Percentiles rank a stretch among this genome's conserved stretches.
These are phyloP conservation scores for Suhomyces yuchorum DNA, from an alignment of 1,139 yeast species.

Conservation along the genomic window DNA sequence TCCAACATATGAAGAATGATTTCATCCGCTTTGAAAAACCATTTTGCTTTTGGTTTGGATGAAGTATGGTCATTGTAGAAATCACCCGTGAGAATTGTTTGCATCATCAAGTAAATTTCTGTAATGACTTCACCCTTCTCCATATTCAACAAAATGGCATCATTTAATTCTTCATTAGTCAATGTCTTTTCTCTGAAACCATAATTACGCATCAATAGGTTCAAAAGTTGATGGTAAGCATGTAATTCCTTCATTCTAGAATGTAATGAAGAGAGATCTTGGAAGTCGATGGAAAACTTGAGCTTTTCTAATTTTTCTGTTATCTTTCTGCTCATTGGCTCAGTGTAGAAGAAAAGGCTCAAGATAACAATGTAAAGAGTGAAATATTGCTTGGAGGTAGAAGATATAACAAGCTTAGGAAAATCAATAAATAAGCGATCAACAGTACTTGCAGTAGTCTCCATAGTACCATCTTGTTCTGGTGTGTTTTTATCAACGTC, in stretches of 20 bases:
- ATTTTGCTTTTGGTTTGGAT: slow-evolving; percentile 37
- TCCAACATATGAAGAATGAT: slow-evolving; percentile 47
- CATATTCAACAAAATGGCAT: slow-evolving; percentile 31
- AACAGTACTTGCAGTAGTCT: slow-evolving; percentile 2
- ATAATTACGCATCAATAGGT: slow-evolving; percentile 34
- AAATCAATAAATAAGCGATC: slow-evolving; percentile 39
- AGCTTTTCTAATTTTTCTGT: slow-evolving; percentile 42
- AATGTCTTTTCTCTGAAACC: slow-evolving; percentile 38
- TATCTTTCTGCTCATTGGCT: slow-evolving; percentile 42
- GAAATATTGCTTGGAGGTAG: slow-evolving; percentile 48
- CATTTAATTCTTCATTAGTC: slow-evolving; percentile 41
- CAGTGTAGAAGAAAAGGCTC: slow-evolving; percentile 43
- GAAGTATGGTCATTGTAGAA: slow-evolving; percentile 22
- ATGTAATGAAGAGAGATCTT: slow-evolving; percentile 36
- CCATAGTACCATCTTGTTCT: background rate
- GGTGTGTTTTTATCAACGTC: background rate
- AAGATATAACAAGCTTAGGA: slow-evolving; percentile 42
- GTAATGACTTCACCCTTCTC: slow-evolving; percentile 33
- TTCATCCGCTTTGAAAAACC: slow-evolving; percentile 63
- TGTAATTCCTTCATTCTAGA: slow-evolving; percentile 33
- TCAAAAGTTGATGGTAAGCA: slow-evolving; percentile 27
- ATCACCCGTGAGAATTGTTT: slow-evolving; percentile 45
- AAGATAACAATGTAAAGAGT: slow-evolving; percentile 39
- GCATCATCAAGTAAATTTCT: slow-evolving; percentile 43
- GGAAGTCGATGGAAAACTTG: slow-evolving; percentile 46